Percentiles rank a stretch among this genome's conserved stretches.
These are phyloP conservation scores for Ceratocystiopsis sp. DNA, from an alignment of 2,329 filamentous ascomycete genomes.

Conservation along the genomic window DNA sequence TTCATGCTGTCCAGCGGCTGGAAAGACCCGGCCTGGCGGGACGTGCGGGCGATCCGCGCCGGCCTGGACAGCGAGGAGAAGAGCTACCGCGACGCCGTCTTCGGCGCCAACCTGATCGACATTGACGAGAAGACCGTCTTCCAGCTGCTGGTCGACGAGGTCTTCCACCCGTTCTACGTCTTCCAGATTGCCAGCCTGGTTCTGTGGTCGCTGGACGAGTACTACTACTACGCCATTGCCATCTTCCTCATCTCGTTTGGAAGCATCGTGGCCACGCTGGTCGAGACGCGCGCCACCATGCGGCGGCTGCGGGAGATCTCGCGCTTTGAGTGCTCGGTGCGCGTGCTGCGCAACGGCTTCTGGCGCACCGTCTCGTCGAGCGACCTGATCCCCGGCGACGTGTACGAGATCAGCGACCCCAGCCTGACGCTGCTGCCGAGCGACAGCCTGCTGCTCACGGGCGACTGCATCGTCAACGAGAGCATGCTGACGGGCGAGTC, in stretches of 20 bases:
- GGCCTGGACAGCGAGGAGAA: slow-evolving; percentile 85
- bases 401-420: slow-evolving; percentile 94
- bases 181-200: slow-evolving; percentile 91
- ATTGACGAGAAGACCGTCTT: slow-evolving; percentile 76
- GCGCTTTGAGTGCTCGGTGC: slow-evolving; percentile 84
- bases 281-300: slow-evolving; percentile 92
- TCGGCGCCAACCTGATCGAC: slow-evolving; percentile 80
- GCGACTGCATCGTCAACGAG: slow-evolving; percentile 97
- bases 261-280: slow-evolving; percentile 74
- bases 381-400: slow-evolving; percentile 85
- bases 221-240: slow-evolving; percentile 93
- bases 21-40: slow-evolving; percentile 85
- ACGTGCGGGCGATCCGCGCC: slow-evolving; percentile 53
- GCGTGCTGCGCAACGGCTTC: slow-evolving; percentile 85
- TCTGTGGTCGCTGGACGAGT: slow-evolving; percentile 88
- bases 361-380: slow-evolving; percentile 79
- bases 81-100: slow-evolving; percentile 64
- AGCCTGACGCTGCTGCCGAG: slow-evolving; percentile 76
- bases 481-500: slow-evolving; percentile 98
- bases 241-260: slow-evolving; percentile 91
- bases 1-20: slow-evolving; percentile 77
- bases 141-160: slow-evolving; percentile 80
- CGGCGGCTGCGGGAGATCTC: slow-evolving; percentile 78
- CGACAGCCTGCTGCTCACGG: slow-evolving; percentile 78
- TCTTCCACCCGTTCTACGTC: slow-evolving; percentile 94